Evolutionary conservation across 2,329 filamentous ascomycete species (phyloP).

Genomic region (Talaromyces marneffei): DNA sequence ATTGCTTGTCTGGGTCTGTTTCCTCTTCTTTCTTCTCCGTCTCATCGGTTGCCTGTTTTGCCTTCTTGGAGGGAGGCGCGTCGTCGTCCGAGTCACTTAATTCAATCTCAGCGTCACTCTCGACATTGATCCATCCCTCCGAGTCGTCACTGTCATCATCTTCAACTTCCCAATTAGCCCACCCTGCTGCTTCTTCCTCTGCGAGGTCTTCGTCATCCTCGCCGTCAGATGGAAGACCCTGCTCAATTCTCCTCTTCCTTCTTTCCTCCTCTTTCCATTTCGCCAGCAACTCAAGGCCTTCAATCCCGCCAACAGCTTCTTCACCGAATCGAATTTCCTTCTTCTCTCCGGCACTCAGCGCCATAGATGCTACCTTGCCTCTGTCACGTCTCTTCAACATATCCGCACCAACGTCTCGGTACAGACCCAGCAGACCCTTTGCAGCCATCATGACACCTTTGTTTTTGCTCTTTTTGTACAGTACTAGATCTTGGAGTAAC

Average conservation of each 20-base stretch:
- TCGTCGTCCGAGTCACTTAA: constrained; percentile 71
- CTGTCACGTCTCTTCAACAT: constrained; percentile 84
- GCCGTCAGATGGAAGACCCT: constrained; percentile 58
- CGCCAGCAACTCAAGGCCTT: constrained; percentile 84
- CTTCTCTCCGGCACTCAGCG: constrained; percentile 67
- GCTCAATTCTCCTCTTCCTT: constrained; percentile 64
- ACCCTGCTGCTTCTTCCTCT: constrained; percentile 54
- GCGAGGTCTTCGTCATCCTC: constrained; percentile 57
- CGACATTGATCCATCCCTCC: constrained; percentile 88
- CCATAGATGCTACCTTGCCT: constrained; percentile 84
- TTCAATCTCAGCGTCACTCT: constrained; percentile 71
- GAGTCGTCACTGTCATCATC: constrained; percentile 61
- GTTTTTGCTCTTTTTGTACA: constrained; percentile 95
- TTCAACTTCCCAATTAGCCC: constrained; percentile 58
- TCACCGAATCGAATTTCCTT: constrained; percentile 78
- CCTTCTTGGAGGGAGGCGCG: constrained; percentile 60
- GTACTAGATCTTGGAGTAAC: constrained; percentile 87
- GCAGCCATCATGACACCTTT: constrained; percentile 99
- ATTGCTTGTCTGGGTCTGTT: constrained; percentile 29
- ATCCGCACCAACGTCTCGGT: constrained; percentile 84
- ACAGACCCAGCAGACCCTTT: constrained; percentile 82
- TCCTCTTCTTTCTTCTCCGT: constrained; percentile 40
- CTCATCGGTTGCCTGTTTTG: constrained; percentile 45
- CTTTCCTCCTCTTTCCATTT: constrained; percentile 91
- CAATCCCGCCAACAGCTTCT: constrained; percentile 72